phyloP scores from a whole-genome alignment of 306 rosid genomes.

The Fragaria nilgerrensis region DNA sequence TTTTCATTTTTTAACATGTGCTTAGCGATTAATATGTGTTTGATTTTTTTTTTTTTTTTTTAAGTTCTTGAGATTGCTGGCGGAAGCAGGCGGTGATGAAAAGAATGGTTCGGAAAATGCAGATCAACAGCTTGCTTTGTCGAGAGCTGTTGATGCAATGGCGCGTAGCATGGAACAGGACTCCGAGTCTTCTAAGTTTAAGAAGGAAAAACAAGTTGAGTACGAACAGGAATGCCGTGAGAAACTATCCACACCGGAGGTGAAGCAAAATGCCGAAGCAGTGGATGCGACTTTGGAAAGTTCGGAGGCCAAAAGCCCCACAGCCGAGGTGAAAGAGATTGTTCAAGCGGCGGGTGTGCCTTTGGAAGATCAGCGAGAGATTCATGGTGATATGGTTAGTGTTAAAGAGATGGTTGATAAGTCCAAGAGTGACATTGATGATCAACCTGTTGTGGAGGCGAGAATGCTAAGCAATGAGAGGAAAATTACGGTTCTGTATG shows the following conservation, averaged over 20 bases:
- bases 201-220: slow-evolving; percentile 55
- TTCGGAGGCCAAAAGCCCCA: slow-evolving; percentile 31
- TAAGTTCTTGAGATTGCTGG: slow-evolving; percentile 80
- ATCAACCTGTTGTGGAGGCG: slow-evolving; percentile 61
- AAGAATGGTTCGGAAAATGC: slow-evolving; percentile 47
- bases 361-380: slow-evolving; percentile 26
- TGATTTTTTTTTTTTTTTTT: neutral
- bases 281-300: slow-evolving; percentile 15
- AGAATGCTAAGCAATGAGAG: slow-evolving; percentile 62
- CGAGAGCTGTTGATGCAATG: slow-evolving; percentile 61
- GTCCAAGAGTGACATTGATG: slow-evolving; percentile 32
- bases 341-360: slow-evolving; percentile 29
- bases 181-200: slow-evolving; percentile 37
- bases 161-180: slow-evolving; percentile 44
- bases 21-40: neutral
- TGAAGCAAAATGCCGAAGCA: slow-evolving; percentile 41
- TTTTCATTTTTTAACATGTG: neutral
- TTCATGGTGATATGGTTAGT: slow-evolving; percentile 26
- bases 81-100: slow-evolving; percentile 53
- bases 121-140: slow-evolving; percentile 69
- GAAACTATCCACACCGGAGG: slow-evolving; percentile 46
- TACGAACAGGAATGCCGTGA: slow-evolving; percentile 63
- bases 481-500: slow-evolving; percentile 78
- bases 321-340: slow-evolving; percentile 32
- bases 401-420: slow-evolving; percentile 31